phyloP scores from a whole-genome alignment of 2,329 filamentous ascomycete species.

The Sporothrix euskadiensis region DNA sequence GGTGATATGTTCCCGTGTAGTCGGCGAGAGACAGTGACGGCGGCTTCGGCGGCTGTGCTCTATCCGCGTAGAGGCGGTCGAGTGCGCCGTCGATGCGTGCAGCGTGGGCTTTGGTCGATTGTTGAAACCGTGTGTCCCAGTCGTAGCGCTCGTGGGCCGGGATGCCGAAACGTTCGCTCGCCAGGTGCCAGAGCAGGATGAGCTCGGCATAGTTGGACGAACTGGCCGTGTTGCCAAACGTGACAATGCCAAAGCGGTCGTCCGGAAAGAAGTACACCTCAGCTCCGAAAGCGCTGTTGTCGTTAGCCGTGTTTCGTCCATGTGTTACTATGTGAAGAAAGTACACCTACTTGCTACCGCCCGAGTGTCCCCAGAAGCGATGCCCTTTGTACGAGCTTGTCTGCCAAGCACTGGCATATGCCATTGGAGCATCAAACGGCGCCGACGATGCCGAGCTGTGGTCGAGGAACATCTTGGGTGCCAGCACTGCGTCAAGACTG shows the following conservation, averaged over 20 bases:
- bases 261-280: constrained; percentile 45
- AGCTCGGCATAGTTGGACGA: constrained; percentile 42
- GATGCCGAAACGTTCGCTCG: constrained; percentile 45
- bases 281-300: constrained; percentile 38
- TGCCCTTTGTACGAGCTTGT: constrained; percentile 46
- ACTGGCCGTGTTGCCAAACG: constrained; percentile 48
- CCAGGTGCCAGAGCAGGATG: constrained; percentile 43
- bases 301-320: neutral
- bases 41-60: constrained; percentile 41
- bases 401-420: constrained; percentile 47
- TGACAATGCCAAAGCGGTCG: constrained; percentile 45
- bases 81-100: constrained; percentile 39
- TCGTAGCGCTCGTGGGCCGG: constrained; percentile 41
- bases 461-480: constrained; percentile 38
- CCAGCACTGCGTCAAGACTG: constrained; percentile 40
- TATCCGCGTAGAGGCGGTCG: constrained; percentile 43
- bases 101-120: neutral
- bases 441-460: constrained; percentile 29
- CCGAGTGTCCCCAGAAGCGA: constrained; percentile 45
- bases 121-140: constrained; percentile 39
- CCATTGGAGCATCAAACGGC: constrained; percentile 38
- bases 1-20: constrained; percentile 48
- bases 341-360: constrained; percentile 42
- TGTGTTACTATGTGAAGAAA: neutral
- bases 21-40: constrained; percentile 40